Evolutionary conservation across 768 basidiomycete species (phyloP).

Genomic region (Tricholoma flavovirens): DNA sequence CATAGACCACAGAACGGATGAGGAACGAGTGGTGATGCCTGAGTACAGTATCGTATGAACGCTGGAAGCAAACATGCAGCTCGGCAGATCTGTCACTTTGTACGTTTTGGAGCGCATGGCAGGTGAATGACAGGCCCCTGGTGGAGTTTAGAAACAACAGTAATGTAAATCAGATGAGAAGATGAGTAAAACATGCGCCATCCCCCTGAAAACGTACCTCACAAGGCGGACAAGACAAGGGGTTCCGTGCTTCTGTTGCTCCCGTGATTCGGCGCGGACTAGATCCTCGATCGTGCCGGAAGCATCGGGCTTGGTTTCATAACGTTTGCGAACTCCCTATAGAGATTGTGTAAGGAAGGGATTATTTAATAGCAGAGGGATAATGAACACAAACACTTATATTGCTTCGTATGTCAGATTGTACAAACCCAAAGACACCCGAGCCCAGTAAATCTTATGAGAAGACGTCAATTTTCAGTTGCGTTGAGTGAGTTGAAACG

Average conservation of each 20-base stretch:
- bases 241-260: constrained; percentile 43
- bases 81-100: constrained; percentile 48
- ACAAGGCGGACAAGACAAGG: constrained; percentile 61
- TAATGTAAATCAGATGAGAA: background rate
- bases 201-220: constrained; percentile 39
- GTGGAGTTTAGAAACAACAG: background rate
- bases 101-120: constrained; percentile 60
- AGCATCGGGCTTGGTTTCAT: constrained; percentile 33
- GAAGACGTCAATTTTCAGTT: constrained; percentile 8
- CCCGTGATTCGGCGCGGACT: constrained; percentile 44
- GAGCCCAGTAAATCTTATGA: constrained; percentile 58
- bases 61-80: constrained; percentile 63
- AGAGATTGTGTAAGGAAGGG: background rate
- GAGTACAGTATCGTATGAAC: constrained; percentile 65
- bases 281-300: constrained; percentile 59
- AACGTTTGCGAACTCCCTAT: constrained; percentile 62
- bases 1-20: constrained; percentile 58
- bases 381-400: constrained; percentile 44
- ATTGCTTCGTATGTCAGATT: constrained; percentile 63
- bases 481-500: constrained; percentile 2
- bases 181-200: constrained; percentile 7
- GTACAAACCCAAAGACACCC: constrained; percentile 68
- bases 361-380: constrained; percentile 7
- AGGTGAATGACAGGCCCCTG: constrained; percentile 66
- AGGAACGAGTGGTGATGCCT: constrained; percentile 62